Base-by-base conservation (phyloP, 345 rosid species). In the Salix brachista region DNA sequence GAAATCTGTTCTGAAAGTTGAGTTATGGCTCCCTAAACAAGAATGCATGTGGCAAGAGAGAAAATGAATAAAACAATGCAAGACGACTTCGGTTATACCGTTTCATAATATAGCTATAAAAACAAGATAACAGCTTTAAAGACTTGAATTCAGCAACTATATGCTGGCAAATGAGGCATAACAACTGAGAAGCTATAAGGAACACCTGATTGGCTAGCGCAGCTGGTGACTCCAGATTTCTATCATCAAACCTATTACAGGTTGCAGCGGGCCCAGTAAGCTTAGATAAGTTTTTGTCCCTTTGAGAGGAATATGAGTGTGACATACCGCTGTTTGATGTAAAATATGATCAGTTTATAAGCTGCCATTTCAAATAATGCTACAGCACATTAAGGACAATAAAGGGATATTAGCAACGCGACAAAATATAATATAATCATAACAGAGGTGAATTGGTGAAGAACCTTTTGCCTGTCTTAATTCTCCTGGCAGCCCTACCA, bases 1-100 rank as follows among this genome's bases (percentile, higher is more conserved):
- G 97, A 89, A 73, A 96, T 96, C 78, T 92, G 99, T 67, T 96
- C 97, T 4, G 92, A 92, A 81, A 96, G 98, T 80, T 91, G 97
- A 81, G 94, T 86, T 65, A 91, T 77, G 74, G 83, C 87, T 74
- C 89, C 97, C 99, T 92, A 56, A 34, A 65, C 21, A 66, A 37
- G 34, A 41, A 66, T 21, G 41, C 25, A 48, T 36, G 8, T 4
- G 4, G 16, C 52, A 21, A n/a, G 21, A 28, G 44, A 58, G 18
- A 62, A 67, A 69, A 78, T 70, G 48, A 77, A 11, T 52, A 70
- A 11, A 70, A 21, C 16, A 62, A 25, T 12, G 36, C 17, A 30
- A 65, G 69, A 67, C 36, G 65, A 70, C 48, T 16, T 23, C 50
- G 46, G 50, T 77, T 32, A 75, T 46, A 62, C 58, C 37, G 30